Evolutionary conservation across 345 rosid genomes (phyloP).

Genomic region (Angophora floribunda): DNA sequence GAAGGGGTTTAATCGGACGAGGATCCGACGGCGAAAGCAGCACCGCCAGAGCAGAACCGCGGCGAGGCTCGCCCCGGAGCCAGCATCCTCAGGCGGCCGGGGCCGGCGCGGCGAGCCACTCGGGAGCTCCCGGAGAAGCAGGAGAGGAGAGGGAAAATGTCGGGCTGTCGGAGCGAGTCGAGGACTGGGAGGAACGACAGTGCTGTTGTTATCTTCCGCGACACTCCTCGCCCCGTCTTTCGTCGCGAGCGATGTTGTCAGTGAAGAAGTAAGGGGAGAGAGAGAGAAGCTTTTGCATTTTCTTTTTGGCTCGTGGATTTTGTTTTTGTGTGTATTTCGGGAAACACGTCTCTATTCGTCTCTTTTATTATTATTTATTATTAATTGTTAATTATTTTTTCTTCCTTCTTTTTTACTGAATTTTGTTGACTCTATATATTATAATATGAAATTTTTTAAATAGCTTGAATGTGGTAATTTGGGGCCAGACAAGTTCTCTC

Average conservation of each 20-base stretch:
- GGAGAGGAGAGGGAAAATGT: background rate
- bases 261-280: background rate
- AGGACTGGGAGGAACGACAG: background rate
- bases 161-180: background rate
- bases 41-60: slow-evolving; percentile 16
- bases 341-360: background rate
- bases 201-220: background rate
- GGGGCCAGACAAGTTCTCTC: background rate
- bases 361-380: background rate
- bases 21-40: slow-evolving; percentile 26
- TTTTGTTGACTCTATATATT: background rate
- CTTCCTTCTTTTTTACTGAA: background rate
- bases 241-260: background rate
- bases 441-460: background rate
- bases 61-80: slow-evolving; percentile 13
- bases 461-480: background rate
- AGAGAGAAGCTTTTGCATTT: background rate
- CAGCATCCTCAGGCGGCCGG: slow-evolving; percentile 33
- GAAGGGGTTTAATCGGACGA: slow-evolving; percentile 4
- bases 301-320: background rate
- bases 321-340: background rate
- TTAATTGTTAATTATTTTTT: background rate
- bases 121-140: background rate
- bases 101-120: slow-evolving; percentile 3
- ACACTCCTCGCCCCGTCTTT: background rate